Evolutionary conservation across 768 basidiomycete species (phyloP).

Genomic region (Suillus cothurnatus): DNA sequence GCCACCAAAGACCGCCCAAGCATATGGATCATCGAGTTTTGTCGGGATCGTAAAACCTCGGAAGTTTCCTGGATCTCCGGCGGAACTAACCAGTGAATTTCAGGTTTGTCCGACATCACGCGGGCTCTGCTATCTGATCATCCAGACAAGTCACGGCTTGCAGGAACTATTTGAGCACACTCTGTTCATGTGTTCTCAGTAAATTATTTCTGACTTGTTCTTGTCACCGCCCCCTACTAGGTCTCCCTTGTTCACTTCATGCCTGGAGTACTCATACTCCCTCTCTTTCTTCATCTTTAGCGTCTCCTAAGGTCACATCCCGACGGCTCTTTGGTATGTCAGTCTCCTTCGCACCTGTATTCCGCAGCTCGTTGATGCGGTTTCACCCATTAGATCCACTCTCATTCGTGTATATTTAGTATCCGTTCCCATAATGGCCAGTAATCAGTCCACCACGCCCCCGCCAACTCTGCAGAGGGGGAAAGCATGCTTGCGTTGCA

Average conservation of each 20-base stretch:
- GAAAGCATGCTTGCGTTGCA: constrained; percentile 74
- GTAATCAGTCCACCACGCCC: constrained; percentile 29
- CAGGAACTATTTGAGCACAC: constrained; percentile 34
- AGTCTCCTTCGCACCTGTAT: not conserved
- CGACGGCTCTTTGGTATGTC: constrained; percentile 12
- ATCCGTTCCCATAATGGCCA: constrained; percentile 37
- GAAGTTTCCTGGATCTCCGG: constrained; percentile 14
- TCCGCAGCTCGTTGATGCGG: constrained; percentile 13
- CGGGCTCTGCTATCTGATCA: constrained; percentile 16
- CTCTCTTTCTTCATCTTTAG: constrained; percentile 19
- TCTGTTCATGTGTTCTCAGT: constrained; percentile 30
- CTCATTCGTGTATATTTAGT: constrained; percentile 38
- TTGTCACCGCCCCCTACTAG: not conserved
- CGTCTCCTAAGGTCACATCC: constrained; percentile 11
- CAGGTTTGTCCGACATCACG: constrained; percentile 29
- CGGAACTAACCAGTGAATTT: constrained; percentile 18
- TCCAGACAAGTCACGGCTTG: constrained; percentile 25
- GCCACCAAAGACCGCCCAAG: constrained; percentile 28
- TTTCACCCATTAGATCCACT: constrained; percentile 20
- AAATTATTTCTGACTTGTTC: constrained; percentile 28
- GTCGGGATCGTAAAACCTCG: constrained; percentile 12
- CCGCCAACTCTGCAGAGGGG: constrained; percentile 59
- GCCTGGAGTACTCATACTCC: constrained; percentile 30
- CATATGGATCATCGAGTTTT: not conserved
- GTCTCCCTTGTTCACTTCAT: constrained; percentile 18